Percentiles rank a stretch among this genome's conserved stretches.
These are phyloP conservation scores for Synchytrium microbalum DNA, from an alignment of 371 early-diverging fungal species.

Conservation along the genomic window DNA sequence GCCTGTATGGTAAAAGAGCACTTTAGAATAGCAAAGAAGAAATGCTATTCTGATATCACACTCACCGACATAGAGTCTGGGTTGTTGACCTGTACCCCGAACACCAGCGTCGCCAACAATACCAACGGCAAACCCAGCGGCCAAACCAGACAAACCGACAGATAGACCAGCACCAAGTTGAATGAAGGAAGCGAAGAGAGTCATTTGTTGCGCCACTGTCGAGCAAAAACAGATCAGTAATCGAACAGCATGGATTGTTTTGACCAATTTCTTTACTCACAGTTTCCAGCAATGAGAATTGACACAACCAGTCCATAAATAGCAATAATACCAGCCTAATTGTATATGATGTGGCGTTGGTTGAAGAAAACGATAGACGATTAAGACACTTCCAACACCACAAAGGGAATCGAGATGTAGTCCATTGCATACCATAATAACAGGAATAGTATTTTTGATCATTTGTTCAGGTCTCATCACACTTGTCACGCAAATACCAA, in stretches of 20 bases:
- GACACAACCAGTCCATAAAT: conserved; percentile 94
- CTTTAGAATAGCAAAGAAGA: neutral
- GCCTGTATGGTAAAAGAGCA: neutral
- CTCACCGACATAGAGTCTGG: conserved; percentile 81
- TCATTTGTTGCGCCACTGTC: conserved; percentile 6
- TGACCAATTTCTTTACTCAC: conserved; percentile 36
- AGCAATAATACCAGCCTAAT: conserved; percentile 82
- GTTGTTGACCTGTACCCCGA: conserved; percentile 84
- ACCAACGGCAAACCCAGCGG: conserved; percentile 95
- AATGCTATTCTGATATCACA: neutral
- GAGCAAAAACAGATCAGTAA: conserved; percentile 22
- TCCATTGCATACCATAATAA: conserved; percentile 72
- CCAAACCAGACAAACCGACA: conserved; percentile 87
- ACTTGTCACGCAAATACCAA: conserved; percentile 92
- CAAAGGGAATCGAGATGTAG: conserved; percentile 1
- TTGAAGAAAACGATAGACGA: conserved; percentile 9
- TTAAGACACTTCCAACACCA: neutral
- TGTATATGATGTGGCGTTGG: neutral
- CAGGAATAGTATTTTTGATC: conserved; percentile 84
- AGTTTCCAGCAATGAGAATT: conserved; percentile 77
- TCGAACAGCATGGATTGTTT: neutral
- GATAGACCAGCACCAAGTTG: conserved; percentile 90
- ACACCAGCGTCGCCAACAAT: conserved; percentile 91
- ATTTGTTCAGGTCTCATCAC: conserved; percentile 87
- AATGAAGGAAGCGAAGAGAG: conserved; percentile 66